These are phyloP conservation scores for Nakazawaea wickerhamii DNA, from an alignment of 805 yeast species.

Conservation along the genomic window DNA sequence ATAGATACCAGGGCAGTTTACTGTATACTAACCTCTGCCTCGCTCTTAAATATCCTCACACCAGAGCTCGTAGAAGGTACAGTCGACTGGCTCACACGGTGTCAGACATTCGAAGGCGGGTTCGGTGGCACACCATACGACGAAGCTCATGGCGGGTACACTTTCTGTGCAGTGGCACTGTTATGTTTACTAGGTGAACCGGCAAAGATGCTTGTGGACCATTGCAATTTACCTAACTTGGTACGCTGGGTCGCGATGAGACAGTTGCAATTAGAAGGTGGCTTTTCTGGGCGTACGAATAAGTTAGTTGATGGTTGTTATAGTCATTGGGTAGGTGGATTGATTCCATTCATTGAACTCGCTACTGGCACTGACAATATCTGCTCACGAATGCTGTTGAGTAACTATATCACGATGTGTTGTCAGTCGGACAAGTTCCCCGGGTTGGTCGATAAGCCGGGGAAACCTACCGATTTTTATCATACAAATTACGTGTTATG, in stretches of 20 bases:
- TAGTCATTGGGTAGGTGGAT: slow-evolving; percentile 91
- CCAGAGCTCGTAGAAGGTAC: slow-evolving; percentile 51
- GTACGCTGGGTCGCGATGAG: slow-evolving; percentile 65
- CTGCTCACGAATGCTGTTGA: slow-evolving; percentile 48
- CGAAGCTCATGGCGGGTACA: slow-evolving; percentile 97
- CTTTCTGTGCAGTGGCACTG: slow-evolving; percentile 81
- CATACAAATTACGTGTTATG: slow-evolving; percentile 83
- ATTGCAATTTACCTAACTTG: slow-evolving; percentile 44
- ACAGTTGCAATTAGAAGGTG: slow-evolving; percentile 75
- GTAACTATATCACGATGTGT: slow-evolving; percentile 65
- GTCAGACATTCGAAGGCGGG: slow-evolving; percentile 96
- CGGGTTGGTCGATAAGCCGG: slow-evolving; percentile 89
- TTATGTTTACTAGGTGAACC: slow-evolving; percentile 42
- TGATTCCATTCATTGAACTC: slow-evolving; percentile 57
- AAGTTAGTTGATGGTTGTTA: slow-evolving; percentile 96
- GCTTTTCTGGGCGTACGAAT: slow-evolving; percentile 84
- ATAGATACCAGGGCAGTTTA: slow-evolving; percentile 80
- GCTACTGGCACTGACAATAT: slow-evolving; percentile 27
- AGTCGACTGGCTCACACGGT: slow-evolving; percentile 52
- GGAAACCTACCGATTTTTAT: slow-evolving; percentile 72
- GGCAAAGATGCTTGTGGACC: slow-evolving; percentile 24
- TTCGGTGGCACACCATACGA: slow-evolving; percentile 77
- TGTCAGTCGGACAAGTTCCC: slow-evolving; percentile 61
- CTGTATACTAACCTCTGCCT: slow-evolving; percentile 74
- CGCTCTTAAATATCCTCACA: slow-evolving; percentile 57